Evolutionary conservation across 2,329 filamentous ascomycete genomes (phyloP), one percentile per base, ranked within the genome.

Genomic region (Plectosphaerella sp.): DNA sequence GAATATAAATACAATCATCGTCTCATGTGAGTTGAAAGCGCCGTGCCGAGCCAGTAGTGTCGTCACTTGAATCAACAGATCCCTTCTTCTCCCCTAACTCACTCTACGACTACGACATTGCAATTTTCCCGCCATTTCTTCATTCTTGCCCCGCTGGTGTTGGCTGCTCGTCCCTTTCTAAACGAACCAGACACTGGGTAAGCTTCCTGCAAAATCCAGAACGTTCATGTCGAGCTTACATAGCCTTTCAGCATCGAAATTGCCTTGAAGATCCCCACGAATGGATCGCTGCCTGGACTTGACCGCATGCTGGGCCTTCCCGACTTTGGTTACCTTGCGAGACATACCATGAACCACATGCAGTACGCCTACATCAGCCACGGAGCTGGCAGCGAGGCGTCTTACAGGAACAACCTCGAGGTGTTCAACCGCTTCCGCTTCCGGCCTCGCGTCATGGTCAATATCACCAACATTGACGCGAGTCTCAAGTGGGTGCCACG

Each of bases 351-450:
- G 58, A 66, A 70, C 50, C 55, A 52, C 6, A 60, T 61, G 5
- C 64, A 69, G 48, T 77, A 76, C 59, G 72, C 72, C 2, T 77
- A 74, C 59, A 76, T 76, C 60, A 69, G 73, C 55, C 74, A 72
- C 52, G 73, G 72, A 11, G 73, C 73, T 5, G 73, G 66, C 5
- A 73, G 72, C 51, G 74, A 77, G 60, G 77, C 71, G 70, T 67
- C 64, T 0, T 77, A 78, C 63, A 66, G 74, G 45, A 76, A 76
- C 59, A 77, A 78, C 59, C 67, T 78, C 6, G 75, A 78, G 58
- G 68, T 72, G 18, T 78, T 68, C 62, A 62, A 67, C 50, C 67
- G 71, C 18, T 72, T 71, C 55, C 63, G 63, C 20, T 61, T 76
- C 15, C 64, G 67, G 28, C 72, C 74, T 10, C 65, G 69, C 35